A percentile compares a stretch with the other conserved stretches of the same genome.
phyloP scores from a whole-genome alignment of 805 yeast genomes.

The Candida parachauliodes region DNA sequence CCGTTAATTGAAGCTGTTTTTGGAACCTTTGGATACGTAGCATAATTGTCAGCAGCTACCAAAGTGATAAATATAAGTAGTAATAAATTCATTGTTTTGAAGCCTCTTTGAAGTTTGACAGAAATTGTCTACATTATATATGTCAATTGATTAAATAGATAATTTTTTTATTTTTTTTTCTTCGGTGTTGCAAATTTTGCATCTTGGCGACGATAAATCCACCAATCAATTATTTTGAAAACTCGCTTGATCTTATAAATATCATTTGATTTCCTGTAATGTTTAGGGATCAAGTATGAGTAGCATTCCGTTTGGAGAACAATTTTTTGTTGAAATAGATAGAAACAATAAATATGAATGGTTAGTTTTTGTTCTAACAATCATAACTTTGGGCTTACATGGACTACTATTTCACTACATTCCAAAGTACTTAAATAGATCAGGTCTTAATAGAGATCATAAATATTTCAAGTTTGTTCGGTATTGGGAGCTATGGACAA shows the following conservation, averaged over 20 bases:
- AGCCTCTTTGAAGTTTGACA: slow-evolving; percentile 20
- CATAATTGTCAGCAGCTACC: slow-evolving; percentile 6
- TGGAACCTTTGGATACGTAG: slow-evolving; percentile 36
- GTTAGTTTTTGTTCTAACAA: slow-evolving; percentile 25
- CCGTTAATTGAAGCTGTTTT: slow-evolving; percentile 47
- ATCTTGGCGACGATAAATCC: slow-evolving; percentile 8
- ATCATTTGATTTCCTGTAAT: slow-evolving; percentile 1
- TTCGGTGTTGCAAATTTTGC: slow-evolving; percentile 1
- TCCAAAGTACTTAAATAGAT: slow-evolving; percentile 24
- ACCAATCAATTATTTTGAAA: slow-evolving; percentile 3
- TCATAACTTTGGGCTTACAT: slow-evolving; percentile 27
- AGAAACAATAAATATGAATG: slow-evolving; percentile 36
- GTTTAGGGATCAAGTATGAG: slow-evolving; percentile 23
- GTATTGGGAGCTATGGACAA: slow-evolving; percentile 25
- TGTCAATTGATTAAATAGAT: slow-evolving; percentile 3
- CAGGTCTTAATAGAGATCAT: slow-evolving; percentile 13
- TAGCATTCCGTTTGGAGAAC: slow-evolving; percentile 24
- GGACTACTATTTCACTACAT: slow-evolving; percentile 43
- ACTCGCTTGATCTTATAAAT: background rate
- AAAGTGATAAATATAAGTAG: slow-evolving; percentile 3
- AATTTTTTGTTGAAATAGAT: slow-evolving; percentile 35
- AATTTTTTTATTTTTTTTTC: background rate
- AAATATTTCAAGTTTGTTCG: slow-evolving; percentile 25
- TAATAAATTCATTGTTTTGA: background rate
- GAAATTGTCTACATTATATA: background rate